Evolutionary conservation across 805 yeast species (phyloP), one percentile per base, ranked within the genome.

Genomic region (Candida odintsovae): DNA sequence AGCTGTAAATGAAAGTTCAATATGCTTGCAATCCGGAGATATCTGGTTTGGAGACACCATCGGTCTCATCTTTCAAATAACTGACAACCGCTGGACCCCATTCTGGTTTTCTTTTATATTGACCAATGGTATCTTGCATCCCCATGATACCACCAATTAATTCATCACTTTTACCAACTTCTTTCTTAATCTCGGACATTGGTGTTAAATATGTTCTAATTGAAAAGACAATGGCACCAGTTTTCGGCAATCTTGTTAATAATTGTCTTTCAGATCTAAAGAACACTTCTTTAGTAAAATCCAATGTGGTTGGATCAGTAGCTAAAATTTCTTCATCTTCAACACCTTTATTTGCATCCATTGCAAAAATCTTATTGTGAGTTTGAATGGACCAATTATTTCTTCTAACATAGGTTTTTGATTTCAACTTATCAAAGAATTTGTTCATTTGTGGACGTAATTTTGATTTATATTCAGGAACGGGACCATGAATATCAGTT

Each of bases 321-420:
- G 70, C 54, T 12, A 61, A 56, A 5, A 59, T 57, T 38, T 53
- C 59, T 39, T 61, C 64, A 36, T 51, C 61, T 42, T 58, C 65
- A n/a, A 46, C 44, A 23, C 62, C 68, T 51, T 63, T 62, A 46
- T 78, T 80, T 8, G 71, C 74, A 15, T 63, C 57, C 40, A 78
- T 73, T 2, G 76, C 75, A 48, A 69, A 71, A n/a, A 77, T 53
- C 38, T 65, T 68, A 41, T 71, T 67, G 55, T 82, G 86, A 1
- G 80, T 71, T 58, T 86, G 94, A 21, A 86, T 63, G 0, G 83
- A 71, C 87, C 90, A 86, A 51, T 86, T 86, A 54, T 72, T 73
- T 47, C 94, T 71, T 49, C 77, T 77, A 58, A 85, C 83, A 42
- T 73, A 71, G 46, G 78, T 77, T 26, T 73, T 69, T 4, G 77